These are phyloP conservation scores for Picea glauca DNA, from an alignment of 75 land plant genomes.

Conservation along the genomic window DNA sequence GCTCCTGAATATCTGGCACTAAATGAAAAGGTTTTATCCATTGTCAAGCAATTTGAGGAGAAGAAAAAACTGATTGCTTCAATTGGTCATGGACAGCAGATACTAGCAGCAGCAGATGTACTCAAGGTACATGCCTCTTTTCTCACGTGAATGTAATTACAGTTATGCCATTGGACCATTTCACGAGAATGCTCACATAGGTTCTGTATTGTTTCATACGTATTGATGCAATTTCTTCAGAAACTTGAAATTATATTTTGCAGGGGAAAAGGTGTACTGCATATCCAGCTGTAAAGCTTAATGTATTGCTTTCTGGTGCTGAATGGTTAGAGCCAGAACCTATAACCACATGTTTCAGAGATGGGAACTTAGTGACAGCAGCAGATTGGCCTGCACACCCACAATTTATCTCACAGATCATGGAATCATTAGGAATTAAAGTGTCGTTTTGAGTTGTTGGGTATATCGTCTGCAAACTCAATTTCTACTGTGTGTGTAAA, in stretches of 20 bases:
- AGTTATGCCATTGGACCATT: neutral
- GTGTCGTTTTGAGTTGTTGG: slow-evolving; percentile 39
- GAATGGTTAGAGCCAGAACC: slow-evolving; percentile 94
- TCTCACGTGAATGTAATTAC: neutral
- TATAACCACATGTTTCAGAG: slow-evolving; percentile 79
- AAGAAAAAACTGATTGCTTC: slow-evolving; percentile 85
- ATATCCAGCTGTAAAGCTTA: slow-evolving; percentile 92
- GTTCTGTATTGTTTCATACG: neutral
- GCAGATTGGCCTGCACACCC: slow-evolving; percentile 99
- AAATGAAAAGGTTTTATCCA: slow-evolving; percentile 59
- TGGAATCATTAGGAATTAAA: slow-evolving; percentile 61
- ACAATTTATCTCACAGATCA: slow-evolving; percentile 84
- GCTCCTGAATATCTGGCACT: slow-evolving; percentile 96
- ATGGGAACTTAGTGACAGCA: slow-evolving; percentile 90
- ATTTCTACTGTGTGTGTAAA: no score
- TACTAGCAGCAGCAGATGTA: slow-evolving; percentile 92
- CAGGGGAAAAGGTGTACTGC: slow-evolving; percentile 97
- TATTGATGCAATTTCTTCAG: neutral
- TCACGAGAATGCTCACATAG: neutral
- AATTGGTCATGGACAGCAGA: slow-evolving; percentile 98
- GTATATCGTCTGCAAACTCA: no score
- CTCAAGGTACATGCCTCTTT: slow-evolving; percentile 54
- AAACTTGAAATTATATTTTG: neutral
- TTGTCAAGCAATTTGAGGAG: slow-evolving; percentile 69
- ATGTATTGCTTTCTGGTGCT: slow-evolving; percentile 77